Evolutionary conservation across 164 flowering plant genomes (phyloP), one percentile per base, ranked within the genome.

Genomic region (Echeveria elegans): DNA sequence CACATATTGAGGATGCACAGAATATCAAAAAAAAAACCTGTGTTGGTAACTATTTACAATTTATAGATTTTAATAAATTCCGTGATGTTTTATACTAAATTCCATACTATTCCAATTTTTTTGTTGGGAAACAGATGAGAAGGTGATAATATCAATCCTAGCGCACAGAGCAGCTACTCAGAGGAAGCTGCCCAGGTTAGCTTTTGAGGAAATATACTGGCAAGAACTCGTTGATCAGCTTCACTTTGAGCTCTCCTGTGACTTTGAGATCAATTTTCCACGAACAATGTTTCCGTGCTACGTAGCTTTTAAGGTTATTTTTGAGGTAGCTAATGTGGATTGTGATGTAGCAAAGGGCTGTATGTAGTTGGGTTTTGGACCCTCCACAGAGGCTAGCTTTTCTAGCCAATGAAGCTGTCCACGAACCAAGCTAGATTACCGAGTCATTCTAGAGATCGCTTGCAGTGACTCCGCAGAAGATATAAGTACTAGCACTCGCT

Each of bases 51-150:
- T 28, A 0, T 7, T 3, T 21, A 60, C 11, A 19, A 24, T 58
- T 26, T 58, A 15, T 61, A 19, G 9, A 12, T 61, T 37, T 40
- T 40, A 2, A 9, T 8, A 9, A 6, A 48, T 66, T 40, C n/a
- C 14, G 11, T 1, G 30, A n/a, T 64, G 31, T 26, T 29, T 9
- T n/a, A n/a, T n/a, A n/a, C n/a, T n/a, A n/a, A n/a, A n/a, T n/a
- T n/a, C n/a, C n/a, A n/a, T n/a, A n/a, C n/a, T n/a, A n/a, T n/a
- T n/a, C n/a, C 19, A 40, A 1, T 65, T 31, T 60, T 30, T 48
- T 30, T 52, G 83, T 36, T 80, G 74, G 80, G 83, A 83, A 61
- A 80, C 83, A 11, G 77, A 82, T 60, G 82, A 80, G 77, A 67
- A 67, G 38, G 77, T 75, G 23, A 64, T 80, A 50, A 72, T 80